A percentile compares a stretch with the other conserved stretches of the same genome.
These are phyloP conservation scores for Irpex rosettiformis DNA, from an alignment of 1,284 basidiomycete species.

Conservation along the genomic window DNA sequence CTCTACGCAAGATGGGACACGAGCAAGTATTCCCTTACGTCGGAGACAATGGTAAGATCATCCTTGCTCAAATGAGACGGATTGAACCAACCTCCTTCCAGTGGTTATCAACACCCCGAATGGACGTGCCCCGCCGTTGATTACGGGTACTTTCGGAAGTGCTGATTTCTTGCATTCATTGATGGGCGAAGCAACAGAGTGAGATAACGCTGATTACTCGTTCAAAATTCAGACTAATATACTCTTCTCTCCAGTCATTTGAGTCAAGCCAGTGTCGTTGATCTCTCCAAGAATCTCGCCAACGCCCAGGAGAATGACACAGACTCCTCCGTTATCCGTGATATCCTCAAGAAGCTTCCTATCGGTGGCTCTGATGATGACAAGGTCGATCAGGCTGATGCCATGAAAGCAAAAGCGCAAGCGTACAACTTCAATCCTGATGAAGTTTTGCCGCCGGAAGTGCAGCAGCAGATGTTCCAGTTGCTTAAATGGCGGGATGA, in stretches of 20 bases:
- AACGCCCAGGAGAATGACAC: conserved; percentile 33
- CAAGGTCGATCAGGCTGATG: conserved; percentile 50
- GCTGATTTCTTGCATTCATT: conserved; percentile 76
- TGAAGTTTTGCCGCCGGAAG: conserved; percentile 64
- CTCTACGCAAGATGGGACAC: conserved; percentile 71
- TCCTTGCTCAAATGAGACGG: too few relatives aligned
- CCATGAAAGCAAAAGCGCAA: conserved; percentile 48
- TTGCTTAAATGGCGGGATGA: conserved; percentile 74
- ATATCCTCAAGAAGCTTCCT: conserved; percentile 52
- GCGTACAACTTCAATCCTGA: conserved; percentile 55
- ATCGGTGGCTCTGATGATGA: conserved; percentile 46
- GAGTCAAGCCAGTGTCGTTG: conserved; percentile 77
- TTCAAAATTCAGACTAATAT: not conserved
- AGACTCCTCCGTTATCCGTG: conserved; percentile 40
- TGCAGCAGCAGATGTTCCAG: conserved; percentile 64
- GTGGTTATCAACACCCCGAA: conserved; percentile 67
- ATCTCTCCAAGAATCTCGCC: conserved; percentile 70
- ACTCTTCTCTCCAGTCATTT: conserved; percentile 37
- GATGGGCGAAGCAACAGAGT: conserved; percentile 44
- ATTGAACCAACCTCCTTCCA: conserved; percentile 17
- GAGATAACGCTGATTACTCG: conserved; percentile 17
- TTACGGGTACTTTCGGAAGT: conserved; percentile 84
- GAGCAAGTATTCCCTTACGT: conserved; percentile 82
- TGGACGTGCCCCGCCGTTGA: conserved; percentile 70
- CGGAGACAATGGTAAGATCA: conserved; percentile 58